Base-by-base conservation (phyloP, 768 basidiomycete species). In the Boletus tomentosulus region DNA sequence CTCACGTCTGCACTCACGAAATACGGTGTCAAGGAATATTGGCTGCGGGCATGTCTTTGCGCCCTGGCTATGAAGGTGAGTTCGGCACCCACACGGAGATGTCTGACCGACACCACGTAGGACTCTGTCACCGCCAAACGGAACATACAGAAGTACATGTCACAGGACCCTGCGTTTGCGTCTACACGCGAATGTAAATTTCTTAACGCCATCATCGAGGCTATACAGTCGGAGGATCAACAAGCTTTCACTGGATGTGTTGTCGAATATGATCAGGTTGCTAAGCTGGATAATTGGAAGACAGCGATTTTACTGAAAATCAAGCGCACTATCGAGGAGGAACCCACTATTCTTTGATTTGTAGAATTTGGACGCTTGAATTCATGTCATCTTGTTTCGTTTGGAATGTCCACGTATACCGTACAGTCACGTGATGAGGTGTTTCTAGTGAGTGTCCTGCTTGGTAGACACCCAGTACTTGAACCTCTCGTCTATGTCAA, bases 1-100 rank as follows among this genome's bases (percentile, higher is more conserved):
- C 77, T 98, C 41, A 73, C 73, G 0, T 92, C 89, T 19, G 76
- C 86, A 9, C 73, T 98, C 62, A 98, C 97, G n/a, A 94, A 93
- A 71, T 99, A 98, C 74, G 93, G 89, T 57, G 97, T 98, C 62
- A 98, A 98, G 74, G 97, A 98, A 61, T 96, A 96, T 65, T 98
- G 94, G 92, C 77, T 98, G 34, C 80, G 85, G 62, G 81, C 93
- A 3, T 83, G 83, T 33, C 75, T 99, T 22, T 98, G 97, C 68
- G 89, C 89, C 15, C 76, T 98, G 51, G 96, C 94, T 7, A 85
- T 87, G 79, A 79, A 78, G 56, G 96, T 96, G 72, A 61, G 88
- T 73, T 31, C 37, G 38, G n/a, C 34, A 33, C 22, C 27, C 28
- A 31, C 24, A 13, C 25, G 12, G 46, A 30, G 33, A 30, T 54